phyloP scores from a whole-genome alignment of 306 rosid genomes.

The Cucurbita maxima region DNA sequence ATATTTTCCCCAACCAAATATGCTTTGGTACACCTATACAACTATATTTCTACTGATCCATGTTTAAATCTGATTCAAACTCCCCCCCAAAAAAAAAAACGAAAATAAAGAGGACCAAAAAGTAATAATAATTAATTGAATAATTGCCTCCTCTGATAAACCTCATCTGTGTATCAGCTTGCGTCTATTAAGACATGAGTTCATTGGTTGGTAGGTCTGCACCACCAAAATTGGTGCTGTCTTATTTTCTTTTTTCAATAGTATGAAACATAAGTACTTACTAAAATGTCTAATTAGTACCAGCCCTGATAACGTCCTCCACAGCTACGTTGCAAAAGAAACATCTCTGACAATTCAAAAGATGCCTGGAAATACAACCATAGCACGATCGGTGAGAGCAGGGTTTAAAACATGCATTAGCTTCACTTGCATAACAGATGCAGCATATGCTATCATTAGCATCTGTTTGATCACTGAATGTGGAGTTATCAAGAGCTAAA shows the following conservation, averaged over 20 bases:
- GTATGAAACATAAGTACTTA: background rate
- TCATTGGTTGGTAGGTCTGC: background rate
- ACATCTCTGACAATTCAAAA: conserved; percentile 91
- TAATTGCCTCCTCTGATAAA: background rate
- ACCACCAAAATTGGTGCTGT: background rate
- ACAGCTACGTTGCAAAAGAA: conserved; percentile 94
- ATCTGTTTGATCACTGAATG: conserved; percentile 25
- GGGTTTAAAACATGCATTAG: conserved; percentile 58
- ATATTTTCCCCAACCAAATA: background rate
- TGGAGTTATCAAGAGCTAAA: conserved; percentile 20
- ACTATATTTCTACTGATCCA: background rate
- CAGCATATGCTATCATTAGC: conserved; percentile 57
- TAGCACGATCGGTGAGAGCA: conserved; percentile 82
- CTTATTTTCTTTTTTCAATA: background rate
- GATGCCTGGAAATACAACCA: conserved; percentile 92
- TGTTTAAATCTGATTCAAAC: background rate
- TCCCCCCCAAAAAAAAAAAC: background rate
- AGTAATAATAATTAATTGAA: background rate
- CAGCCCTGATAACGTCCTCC: conserved; percentile 34
- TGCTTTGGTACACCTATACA: conserved; percentile 1
- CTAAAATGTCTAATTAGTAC: conserved; percentile 14
- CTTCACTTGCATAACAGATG: conserved; percentile 66
- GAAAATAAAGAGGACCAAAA: background rate
- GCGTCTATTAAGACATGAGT: background rate
- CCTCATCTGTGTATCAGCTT: background rate